Base-by-base conservation (phyloP, 1,284 basidiomycete species). In the Kalmanozyma brasiliensis region DNA sequence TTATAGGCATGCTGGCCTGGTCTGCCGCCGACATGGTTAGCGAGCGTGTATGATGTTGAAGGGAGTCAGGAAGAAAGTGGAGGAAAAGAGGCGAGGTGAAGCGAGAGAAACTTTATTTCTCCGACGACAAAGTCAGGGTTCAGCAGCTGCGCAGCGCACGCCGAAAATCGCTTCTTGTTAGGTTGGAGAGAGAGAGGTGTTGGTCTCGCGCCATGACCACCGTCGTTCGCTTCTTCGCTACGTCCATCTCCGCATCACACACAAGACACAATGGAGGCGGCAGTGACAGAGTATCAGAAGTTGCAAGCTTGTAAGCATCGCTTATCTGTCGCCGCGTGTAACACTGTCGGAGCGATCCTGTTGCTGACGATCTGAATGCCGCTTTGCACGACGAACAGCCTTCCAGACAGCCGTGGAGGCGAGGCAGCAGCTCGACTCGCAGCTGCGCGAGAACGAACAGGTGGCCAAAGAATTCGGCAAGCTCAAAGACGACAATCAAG, bases 401-500 rank as follows among this genome's bases (percentile, higher is more conserved):
- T 67, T 78, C 38, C 65, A 78, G 38, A 51, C 55, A 14, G 65
- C 59, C 1, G 72, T 80, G 14, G 78, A 80, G 43, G 62, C 73
- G 14, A 49, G 77, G 11, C 78, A 80, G 34, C 63, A 63, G 49
- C 75, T 80, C 30, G 64, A 77, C 38, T 76, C 93, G 0, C 94
- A 98, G 81, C 85, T 91, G 44, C 90, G 90, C 16, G 95, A 98
- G 84, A 97, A 95, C 83, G 90, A 94, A 82, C 85, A 89, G 55
- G 95, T 98, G 34, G 89, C 93, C 77, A 93, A 95, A 92, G 94
- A 97, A 84, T 94, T 98, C 78, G 84, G 85, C n/a, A 84, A 85
- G 23, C 84, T 97, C 53, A 90, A 89, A 44, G 84, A 88, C 1
- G 87, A 89, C 68, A 96, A 94, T 78, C 87, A 86, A 8, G 87